Evolutionary conservation across 1,284 basidiomycete species (phyloP).

Genomic region (Anthracocystis walkeri): DNA sequence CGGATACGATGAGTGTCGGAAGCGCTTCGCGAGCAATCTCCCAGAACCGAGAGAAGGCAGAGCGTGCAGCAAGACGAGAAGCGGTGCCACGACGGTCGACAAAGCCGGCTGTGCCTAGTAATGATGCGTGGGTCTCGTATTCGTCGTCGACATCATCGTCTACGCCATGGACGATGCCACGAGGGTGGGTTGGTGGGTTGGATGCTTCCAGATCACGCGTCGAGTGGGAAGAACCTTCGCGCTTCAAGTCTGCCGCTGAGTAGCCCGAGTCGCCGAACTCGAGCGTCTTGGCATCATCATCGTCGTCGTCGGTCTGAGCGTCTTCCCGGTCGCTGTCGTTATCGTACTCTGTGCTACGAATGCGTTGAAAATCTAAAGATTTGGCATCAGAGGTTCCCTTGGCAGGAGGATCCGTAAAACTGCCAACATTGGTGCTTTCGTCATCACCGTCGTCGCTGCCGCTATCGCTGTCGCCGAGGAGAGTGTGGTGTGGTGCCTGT

Average conservation of each 20-base stretch:
- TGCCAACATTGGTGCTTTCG: conserved; percentile 36
- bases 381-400: conserved; percentile 12
- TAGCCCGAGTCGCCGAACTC: conserved; percentile 29
- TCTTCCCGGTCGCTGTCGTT: conserved; percentile 5
- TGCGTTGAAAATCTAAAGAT: conserved; percentile 13
- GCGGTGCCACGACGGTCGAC: conserved; percentile 48
- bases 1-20: conserved; percentile 71
- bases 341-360: conserved; percentile 22
- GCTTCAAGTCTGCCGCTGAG: conserved; percentile 23
- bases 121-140: conserved; percentile 38
- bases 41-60: conserved; percentile 50
- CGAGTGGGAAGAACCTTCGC: not conserved
- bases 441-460: conserved; percentile 20
- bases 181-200: conserved; percentile 8
- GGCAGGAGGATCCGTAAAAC: conserved; percentile 22
- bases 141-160: conserved; percentile 36
- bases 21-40: conserved; percentile 69
- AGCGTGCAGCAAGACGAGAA: conserved; percentile 30
- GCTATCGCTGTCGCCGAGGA: conserved; percentile 25
- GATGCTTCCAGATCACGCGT: conserved; percentile 21
- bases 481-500: conserved; percentile 41
- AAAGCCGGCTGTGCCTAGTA: conserved; percentile 44
- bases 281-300: conserved; percentile 28
- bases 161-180: not conserved
- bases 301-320: conserved; percentile 9